Evolutionary conservation across 2,329 filamentous ascomycete genomes (phyloP).

Genomic region (Cyphellophora attinorum): DNA sequence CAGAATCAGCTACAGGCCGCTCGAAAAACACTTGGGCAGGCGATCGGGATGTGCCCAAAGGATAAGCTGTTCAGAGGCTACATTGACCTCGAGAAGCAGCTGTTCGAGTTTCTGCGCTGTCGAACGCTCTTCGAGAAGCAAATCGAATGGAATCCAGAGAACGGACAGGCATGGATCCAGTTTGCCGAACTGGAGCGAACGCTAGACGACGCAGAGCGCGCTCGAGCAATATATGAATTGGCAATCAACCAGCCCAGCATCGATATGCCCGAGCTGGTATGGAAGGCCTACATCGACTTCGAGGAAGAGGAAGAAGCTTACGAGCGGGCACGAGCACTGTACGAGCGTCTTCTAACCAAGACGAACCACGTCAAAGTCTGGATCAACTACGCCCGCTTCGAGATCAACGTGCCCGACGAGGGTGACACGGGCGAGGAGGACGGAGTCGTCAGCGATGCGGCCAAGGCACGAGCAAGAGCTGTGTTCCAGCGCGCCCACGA

Average conservation of each 20-base stretch:
- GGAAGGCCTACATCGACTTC: constrained; percentile 98
- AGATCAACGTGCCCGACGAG: constrained; percentile 81
- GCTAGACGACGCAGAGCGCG: constrained; percentile 79
- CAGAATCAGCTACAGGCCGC: constrained; percentile 72
- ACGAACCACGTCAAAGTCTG: constrained; percentile 99
- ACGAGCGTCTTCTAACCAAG: constrained; percentile 84
- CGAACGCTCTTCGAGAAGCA: constrained; percentile 89
- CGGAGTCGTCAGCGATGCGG: constrained; percentile 62
- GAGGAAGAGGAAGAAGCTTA: constrained; percentile 94
- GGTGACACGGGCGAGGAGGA: constrained; percentile 54
- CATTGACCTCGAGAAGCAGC: constrained; percentile 80
- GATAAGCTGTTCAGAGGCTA: constrained; percentile 92
- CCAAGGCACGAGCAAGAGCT: constrained; percentile 70
- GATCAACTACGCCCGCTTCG: constrained; percentile 98
- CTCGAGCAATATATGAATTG: constrained; percentile 84
- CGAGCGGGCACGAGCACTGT: constrained; percentile 68
- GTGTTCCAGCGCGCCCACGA: constrained; percentile 81
- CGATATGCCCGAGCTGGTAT: constrained; percentile 95
- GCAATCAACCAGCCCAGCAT: constrained; percentile 72
- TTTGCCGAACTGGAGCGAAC: constrained; percentile 90
- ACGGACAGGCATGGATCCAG: constrained; percentile 90
- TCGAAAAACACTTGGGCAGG: constrained; percentile 78
- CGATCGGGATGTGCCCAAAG: constrained; percentile 91
- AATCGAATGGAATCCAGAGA: constrained; percentile 81
- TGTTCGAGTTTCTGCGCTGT: constrained; percentile 90